Percentiles rank a stretch among this genome's conserved stretches.
Evolutionary conservation across 164 flowering plant genomes (phyloP).

Genomic region (Aristolochia californica): DNA sequence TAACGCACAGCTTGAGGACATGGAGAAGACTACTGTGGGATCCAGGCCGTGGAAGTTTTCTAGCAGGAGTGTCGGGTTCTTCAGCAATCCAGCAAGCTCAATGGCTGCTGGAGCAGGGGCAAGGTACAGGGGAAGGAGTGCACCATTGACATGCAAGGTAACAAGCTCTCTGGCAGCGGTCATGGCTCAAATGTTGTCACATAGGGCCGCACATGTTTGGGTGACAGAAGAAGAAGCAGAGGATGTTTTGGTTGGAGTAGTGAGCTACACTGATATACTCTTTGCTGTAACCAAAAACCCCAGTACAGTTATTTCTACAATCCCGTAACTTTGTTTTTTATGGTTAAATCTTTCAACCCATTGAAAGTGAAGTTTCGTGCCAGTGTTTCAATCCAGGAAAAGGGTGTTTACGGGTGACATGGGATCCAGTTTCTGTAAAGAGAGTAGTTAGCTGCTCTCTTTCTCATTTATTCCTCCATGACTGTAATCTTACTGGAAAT

Average conservation of each 20-base stretch:
- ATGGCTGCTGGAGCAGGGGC: constrained; percentile 16
- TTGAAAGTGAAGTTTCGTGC: too few species aligned
- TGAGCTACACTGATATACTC: constrained; percentile 73
- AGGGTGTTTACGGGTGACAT: too few species aligned
- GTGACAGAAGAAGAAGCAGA: constrained; percentile 72
- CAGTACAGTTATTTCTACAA: constrained; percentile 9
- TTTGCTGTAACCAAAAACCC: constrained; percentile 52
- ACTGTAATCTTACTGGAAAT: too few species aligned
- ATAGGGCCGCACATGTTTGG: constrained; percentile 92
- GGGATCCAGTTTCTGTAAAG: too few species aligned
- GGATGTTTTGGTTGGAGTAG: constrained; percentile 70
- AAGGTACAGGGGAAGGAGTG: constrained; percentile 72
- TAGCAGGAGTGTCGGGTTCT: constrained; percentile 78
- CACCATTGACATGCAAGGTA: constrained; percentile 74
- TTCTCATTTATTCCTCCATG: too few species aligned
- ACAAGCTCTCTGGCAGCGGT: constrained; percentile 91
- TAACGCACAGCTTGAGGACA: constrained; percentile 16
- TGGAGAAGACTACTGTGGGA: constrained; percentile 16
- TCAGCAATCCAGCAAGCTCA: constrained; percentile 33
- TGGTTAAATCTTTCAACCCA: too few species aligned
- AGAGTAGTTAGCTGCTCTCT: too few species aligned
- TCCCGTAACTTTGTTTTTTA: constrained; percentile 4
- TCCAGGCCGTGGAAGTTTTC: constrained; percentile 43
- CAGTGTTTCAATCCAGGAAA: too few species aligned
- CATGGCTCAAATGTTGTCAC: constrained; percentile 97